These are phyloP conservation scores for Camelina sativa DNA, from an alignment of 345 rosid species.

Conservation along the genomic window DNA sequence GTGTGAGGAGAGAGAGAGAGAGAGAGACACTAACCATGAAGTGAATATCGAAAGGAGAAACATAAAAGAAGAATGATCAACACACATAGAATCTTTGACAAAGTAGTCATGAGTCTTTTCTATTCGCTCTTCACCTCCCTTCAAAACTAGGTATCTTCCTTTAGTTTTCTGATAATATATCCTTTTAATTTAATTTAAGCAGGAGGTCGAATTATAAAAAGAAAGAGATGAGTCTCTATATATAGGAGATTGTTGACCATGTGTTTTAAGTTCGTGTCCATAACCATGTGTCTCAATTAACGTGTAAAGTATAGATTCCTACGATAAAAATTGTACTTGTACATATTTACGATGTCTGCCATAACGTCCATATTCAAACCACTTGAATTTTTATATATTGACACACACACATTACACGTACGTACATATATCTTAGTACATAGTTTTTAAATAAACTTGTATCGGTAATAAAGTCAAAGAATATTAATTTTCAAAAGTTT, in stretches of 20 bases:
- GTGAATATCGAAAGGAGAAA: conserved; percentile 31
- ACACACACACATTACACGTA: neutral
- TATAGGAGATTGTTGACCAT: conserved; percentile 15
- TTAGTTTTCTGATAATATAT: neutral
- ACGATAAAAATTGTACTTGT: conserved; percentile 34
- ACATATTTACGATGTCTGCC: conserved; percentile 36
- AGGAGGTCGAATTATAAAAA: conserved; percentile 5
- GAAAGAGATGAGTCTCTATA: conserved; percentile 20
- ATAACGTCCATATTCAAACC: conserved; percentile 29
- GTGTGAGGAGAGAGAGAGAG: neutral
- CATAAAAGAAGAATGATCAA: conserved; percentile 36
- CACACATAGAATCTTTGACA: conserved; percentile 34
- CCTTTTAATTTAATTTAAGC: neutral
- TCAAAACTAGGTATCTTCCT: conserved; percentile 14
- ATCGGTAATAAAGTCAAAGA: neutral
- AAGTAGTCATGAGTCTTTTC: conserved; percentile 33
- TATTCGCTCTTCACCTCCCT: neutral
- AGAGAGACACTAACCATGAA: conserved; percentile 38
- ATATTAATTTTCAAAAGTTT: neutral
- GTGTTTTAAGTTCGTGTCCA: conserved; percentile 9
- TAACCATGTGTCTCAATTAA: conserved; percentile 44
- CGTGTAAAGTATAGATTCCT: conserved; percentile 42
- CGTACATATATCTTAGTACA: conserved; percentile 1
- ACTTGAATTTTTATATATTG: conserved; percentile 2
- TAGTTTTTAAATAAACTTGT: neutral